Evolutionary conservation across 1,284 basidiomycete species (phyloP), one percentile per base, ranked within the genome.

Genomic region (Cutaneotrichosporon mucoides): DNA sequence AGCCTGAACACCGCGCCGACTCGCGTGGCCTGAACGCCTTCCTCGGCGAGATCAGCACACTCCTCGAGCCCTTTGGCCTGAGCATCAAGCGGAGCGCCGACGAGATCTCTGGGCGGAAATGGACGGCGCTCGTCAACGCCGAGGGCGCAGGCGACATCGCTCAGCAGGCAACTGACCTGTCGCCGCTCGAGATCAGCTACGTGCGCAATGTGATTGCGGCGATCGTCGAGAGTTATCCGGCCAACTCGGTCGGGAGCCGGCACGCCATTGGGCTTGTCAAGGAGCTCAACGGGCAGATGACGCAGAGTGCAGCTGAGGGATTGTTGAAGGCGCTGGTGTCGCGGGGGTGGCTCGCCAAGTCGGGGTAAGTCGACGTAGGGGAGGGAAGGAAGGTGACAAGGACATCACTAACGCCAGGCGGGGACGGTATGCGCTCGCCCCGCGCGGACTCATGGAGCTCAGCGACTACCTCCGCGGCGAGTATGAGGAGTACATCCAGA

Each of bases 201-300:
- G 74, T 67, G 60, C 66, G 71, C 35, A 57, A 62, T 42, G 56
- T 77, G 11, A 73, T 76, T 44, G 61, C 65, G 37, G 71, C 63
- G 24, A 76, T 78, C 41, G 66, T 76, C 38, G 54, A 60, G 4
- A 72, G 70, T 0, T 75, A 76, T 56, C 76, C 76, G 3, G 75
- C 66, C 45, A 75, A 75, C 61, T 77, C 76, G 5, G 57, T 78
- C 37, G 67, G 70, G 2, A 64, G 67, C 4, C 66, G 64, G 10
- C 63, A 67, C 46, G 76, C 76, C 0, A 54, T 68, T 10, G 56
- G 56, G 5, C 61, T 70, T 5, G 58, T 61, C 11, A 9, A 24
- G 53, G 65, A 65, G 13, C 60, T 71, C 10, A 48, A 63, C 13
- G 49, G 58, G 2, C 62, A 56, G 5, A 67, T 75, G 66, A 61